phyloP scores from a whole-genome alignment of 306 rosid species.

The Vigna trinervia region DNA sequence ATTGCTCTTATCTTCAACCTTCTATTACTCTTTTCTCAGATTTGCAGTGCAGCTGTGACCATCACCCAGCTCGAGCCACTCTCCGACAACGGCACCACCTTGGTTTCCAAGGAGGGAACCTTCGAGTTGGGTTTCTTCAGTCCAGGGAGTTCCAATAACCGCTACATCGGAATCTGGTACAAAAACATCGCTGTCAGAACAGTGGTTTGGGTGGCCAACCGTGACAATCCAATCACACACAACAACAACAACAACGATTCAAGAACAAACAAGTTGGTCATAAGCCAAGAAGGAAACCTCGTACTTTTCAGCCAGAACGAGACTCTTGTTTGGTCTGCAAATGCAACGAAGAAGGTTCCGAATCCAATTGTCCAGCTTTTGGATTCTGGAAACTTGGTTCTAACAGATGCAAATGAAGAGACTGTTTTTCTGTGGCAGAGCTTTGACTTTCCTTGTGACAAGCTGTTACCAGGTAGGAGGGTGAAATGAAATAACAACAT shows the following conservation, averaged over 20 bases:
- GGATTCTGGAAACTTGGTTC: neutral
- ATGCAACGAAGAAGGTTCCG: neutral
- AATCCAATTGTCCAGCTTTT: neutral
- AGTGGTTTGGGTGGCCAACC: conserved; percentile 13
- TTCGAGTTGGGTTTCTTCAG: conserved; percentile 20
- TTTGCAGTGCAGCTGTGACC: neutral
- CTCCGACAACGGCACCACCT: neutral
- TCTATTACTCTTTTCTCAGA: neutral
- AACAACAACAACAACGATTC: too few relatives aligned
- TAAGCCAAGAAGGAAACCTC: neutral
- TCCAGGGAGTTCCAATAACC: neutral
- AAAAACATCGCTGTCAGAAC: neutral
- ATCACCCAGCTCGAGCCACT: neutral
- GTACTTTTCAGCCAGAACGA: neutral
- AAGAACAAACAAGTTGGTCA: neutral
- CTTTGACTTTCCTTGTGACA: conserved; percentile 6
- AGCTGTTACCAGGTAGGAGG: neutral
- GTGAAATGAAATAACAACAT: too few relatives aligned
- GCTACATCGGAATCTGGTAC: conserved; percentile 20
- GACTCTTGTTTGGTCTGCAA: neutral
- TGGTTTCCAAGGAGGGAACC: neutral
- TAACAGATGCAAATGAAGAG: neutral
- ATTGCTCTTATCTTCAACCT: neutral
- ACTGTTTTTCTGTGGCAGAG: conserved; percentile 11
- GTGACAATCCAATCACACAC: neutral